Evolutionary conservation across 2,329 filamentous ascomycete genomes (phyloP).

Genomic region (Zymoseptoria passerinii): DNA sequence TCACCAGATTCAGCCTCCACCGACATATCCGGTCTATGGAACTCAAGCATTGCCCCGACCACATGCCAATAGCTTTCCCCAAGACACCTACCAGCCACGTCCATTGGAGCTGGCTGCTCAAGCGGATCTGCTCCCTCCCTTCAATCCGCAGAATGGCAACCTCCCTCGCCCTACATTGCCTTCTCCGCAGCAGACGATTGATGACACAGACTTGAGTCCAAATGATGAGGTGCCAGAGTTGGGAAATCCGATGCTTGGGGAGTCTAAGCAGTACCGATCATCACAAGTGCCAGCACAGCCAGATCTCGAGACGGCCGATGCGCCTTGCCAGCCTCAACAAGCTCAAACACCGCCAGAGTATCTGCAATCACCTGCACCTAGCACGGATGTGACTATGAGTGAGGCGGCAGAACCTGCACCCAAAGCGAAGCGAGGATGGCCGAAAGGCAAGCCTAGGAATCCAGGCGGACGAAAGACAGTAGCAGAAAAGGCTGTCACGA

Average conservation of each 20-base stretch:
- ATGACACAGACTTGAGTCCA: slow-evolving; percentile 9
- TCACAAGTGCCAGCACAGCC: not conserved
- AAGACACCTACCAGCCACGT: slow-evolving; percentile 16
- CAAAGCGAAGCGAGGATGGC: slow-evolving; percentile 32
- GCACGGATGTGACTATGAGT: slow-evolving; percentile 16
- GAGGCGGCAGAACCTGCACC: slow-evolving; percentile 17
- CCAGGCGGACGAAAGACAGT: slow-evolving; percentile 29
- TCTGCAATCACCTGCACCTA: slow-evolving; percentile 16
- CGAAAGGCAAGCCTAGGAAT: slow-evolving; percentile 40
- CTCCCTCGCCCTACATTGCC: slow-evolving; percentile 13
- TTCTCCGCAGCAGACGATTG: slow-evolving; percentile 18
- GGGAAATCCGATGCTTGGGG: not conserved
- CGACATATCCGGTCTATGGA: slow-evolving; percentile 7
- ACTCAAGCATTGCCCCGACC: slow-evolving; percentile 13
- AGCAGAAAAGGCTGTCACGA: slow-evolving; percentile 30
- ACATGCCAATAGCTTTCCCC: slow-evolving; percentile 29
- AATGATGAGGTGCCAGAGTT: slow-evolving; percentile 1
- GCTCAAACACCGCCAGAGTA: slow-evolving; percentile 36
- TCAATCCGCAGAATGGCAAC: slow-evolving; percentile 16
- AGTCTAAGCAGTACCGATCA: not conserved
- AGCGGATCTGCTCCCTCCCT: slow-evolving; percentile 21
- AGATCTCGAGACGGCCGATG: slow-evolving; percentile 11
- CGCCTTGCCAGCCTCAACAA: slow-evolving; percentile 31
- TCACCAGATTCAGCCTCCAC: slow-evolving; percentile 3
- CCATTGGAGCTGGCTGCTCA: slow-evolving; percentile 14